Evolutionary conservation across 768 basidiomycete species (phyloP), one percentile per base, ranked within the genome.

Genomic region (Leccinellum rugosiceps): DNA sequence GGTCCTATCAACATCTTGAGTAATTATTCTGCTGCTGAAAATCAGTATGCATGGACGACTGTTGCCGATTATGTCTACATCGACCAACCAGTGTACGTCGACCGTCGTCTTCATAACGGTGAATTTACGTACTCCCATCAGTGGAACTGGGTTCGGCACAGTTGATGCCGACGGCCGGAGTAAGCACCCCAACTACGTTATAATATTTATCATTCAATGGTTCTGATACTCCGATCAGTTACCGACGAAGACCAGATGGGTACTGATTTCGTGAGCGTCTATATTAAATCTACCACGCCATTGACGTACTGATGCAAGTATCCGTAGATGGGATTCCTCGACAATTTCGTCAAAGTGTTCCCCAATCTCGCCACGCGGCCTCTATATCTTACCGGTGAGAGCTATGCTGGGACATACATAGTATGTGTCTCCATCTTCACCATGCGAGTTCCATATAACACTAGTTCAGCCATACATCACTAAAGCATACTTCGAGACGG

Each of bases 281-380:
- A 23, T 38, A 10, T 15, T n/a, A 2, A 31, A 8, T 38, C 13
- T 4, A 8, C 19, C 25, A 17, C 3, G 11, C 14, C 19, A 26
- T 9, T 17, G 5, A 10, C 2, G 34, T 50, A 38, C 52, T 56
- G 5, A 60, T 51, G 35, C n/a, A 38, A 15, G n/a, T n/a, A n/a
- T n/a, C 6, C 9, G 1, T 51, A 90, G 88, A 80, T 89, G 75
- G 86, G 83, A 3, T 90, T 90, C 69, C 67, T 91, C 30, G 72
- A 70, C 30, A 90, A 90, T 64, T 76, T 89, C 5, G 85, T 88
- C 59, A 84, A 85, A 63, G 83, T 89, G 15, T 90, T 90, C 66
- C 89, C 88, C 2, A 78, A 77, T 61, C 76, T 90, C 19, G 81
- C 81, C 17, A 82, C 74, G 3, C 81, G 89, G 26, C 88, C 88